phyloP scores from a whole-genome alignment of 208 protist genomes.

The Lotmaria passim region DNA sequence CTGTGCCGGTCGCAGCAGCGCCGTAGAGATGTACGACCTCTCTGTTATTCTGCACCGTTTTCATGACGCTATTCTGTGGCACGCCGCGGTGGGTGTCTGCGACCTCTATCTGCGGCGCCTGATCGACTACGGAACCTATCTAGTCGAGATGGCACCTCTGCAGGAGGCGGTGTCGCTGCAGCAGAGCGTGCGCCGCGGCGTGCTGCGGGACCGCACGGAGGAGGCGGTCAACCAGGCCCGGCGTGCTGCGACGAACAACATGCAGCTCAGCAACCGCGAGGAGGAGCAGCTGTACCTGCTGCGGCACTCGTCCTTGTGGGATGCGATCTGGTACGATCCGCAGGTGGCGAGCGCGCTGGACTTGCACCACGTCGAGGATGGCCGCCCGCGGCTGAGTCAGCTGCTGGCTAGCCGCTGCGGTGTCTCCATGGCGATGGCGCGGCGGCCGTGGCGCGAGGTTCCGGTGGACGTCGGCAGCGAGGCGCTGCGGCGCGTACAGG shows the following conservation, averaged over 20 bases:
- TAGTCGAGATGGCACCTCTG: constrained; percentile 80
- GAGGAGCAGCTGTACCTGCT: constrained; percentile 84
- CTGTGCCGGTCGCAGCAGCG: constrained; percentile 72
- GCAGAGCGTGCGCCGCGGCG: constrained; percentile 53
- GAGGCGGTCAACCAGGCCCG: constrained; percentile 43
- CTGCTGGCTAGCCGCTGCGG: constrained; percentile 85
- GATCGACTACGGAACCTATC: constrained; percentile 84
- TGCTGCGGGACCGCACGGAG: constrained; percentile 49
- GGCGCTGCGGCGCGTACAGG: constrained; percentile 59
- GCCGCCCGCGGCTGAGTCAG: constrained; percentile 71
- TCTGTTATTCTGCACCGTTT: constrained; percentile 71
- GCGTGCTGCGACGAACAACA: constrained; percentile 32
- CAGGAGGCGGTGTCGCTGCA: constrained; percentile 82
- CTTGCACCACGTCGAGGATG: constrained; percentile 85
- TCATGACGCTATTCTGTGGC: constrained; percentile 76
- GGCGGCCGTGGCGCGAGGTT: constrained; percentile 81
- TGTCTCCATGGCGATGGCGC: constrained; percentile 69
- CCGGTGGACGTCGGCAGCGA: constrained; percentile 54
- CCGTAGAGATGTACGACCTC: constrained; percentile 80
- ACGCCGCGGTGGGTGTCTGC: constrained; percentile 82
- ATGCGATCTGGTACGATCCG: constrained; percentile 83
- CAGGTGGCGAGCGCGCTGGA: constrained; percentile 71
- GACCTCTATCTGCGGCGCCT: constrained; percentile 77
- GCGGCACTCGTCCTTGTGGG: constrained; percentile 80
- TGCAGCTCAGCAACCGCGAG: constrained; percentile 78